phyloP scores from a whole-genome alignment of 2,329 filamentous ascomycete species.

The Penicillium sp. region DNA sequence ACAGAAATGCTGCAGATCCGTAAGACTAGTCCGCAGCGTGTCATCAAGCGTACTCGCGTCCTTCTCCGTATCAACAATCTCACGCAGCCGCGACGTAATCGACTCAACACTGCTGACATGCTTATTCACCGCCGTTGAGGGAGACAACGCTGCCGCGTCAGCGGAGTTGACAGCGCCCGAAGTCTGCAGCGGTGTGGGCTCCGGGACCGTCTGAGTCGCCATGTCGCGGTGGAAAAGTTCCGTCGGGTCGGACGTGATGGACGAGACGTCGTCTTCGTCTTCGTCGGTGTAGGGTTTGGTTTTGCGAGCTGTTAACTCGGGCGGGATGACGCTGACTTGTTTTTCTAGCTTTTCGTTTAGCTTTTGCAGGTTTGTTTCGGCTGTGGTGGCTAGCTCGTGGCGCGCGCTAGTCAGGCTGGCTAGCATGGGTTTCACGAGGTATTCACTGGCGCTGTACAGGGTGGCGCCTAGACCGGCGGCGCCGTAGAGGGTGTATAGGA shows the following conservation, averaged over 20 bases:
- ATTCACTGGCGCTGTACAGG: constrained; percentile 58
- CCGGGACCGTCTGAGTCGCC: constrained; percentile 58
- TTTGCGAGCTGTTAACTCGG: constrained; percentile 29
- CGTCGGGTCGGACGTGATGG: constrained; percentile 55
- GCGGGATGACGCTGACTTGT: constrained; percentile 52
- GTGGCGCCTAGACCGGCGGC: constrained; percentile 54
- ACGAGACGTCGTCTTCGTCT: constrained; percentile 38
- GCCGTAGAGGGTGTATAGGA: constrained; percentile 56
- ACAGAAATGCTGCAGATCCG: constrained; percentile 52
- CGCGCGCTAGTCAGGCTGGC: constrained; percentile 52
- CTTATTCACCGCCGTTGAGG: constrained; percentile 26
- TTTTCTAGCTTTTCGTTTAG: constrained; percentile 55
- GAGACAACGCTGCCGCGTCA: constrained; percentile 17
- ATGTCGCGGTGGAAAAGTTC: constrained; percentile 62
- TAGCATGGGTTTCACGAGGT: constrained; percentile 57
- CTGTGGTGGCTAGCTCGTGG: constrained; percentile 55
- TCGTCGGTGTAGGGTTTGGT: constrained; percentile 19
- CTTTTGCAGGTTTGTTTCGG: constrained; percentile 50
- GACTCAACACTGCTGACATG: constrained; percentile 49
- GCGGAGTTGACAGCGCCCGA: constrained; percentile 18
- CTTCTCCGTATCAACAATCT: constrained; percentile 44
- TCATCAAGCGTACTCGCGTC: constrained; percentile 32
- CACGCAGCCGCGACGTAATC: constrained; percentile 51
- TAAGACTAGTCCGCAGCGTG: constrained; percentile 34
- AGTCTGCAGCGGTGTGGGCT: constrained; percentile 23